A percentile compares a stretch with the other conserved stretches of the same genome.
phyloP scores from a whole-genome alignment of 2,329 filamentous ascomycete species.

The Acrocalymma vagum region DNA sequence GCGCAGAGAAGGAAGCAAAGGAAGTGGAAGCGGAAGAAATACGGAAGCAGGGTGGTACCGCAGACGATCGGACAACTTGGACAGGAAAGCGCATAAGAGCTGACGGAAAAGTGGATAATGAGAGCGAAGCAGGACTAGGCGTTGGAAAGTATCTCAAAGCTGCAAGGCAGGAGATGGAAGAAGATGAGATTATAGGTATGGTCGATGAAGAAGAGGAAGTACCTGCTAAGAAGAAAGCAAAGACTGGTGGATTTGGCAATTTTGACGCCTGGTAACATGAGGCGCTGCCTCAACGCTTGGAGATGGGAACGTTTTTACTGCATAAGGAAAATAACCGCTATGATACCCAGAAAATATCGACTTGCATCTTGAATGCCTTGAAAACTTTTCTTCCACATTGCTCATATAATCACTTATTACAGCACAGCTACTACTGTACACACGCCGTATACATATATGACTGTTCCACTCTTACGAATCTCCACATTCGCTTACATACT shows the following conservation, averaged over 20 bases:
- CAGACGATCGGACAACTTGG: constrained; percentile 93
- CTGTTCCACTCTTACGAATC: no score
- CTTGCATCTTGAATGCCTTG: no score
- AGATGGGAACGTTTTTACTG: no score
- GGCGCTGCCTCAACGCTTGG: no score
- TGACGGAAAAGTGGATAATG: constrained; percentile 66
- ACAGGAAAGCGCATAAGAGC: constrained; percentile 88
- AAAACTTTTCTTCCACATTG: no score
- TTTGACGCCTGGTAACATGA: constrained; percentile 93
- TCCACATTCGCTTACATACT: no score
- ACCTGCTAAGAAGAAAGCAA: constrained; percentile 82
- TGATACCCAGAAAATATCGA: constrained; percentile 9
- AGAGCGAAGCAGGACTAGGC: constrained; percentile 61
- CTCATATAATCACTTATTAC: no score
- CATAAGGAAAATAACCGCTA: no score
- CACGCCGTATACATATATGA: no score
- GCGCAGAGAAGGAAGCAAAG: constrained; percentile 61
- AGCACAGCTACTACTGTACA: no score
- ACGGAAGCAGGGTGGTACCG: constrained; percentile 72
- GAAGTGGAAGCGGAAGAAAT: constrained; percentile 72
- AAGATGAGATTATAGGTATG: constrained; percentile 69
- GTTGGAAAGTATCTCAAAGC: constrained; percentile 86
- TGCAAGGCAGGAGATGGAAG: constrained; percentile 53
- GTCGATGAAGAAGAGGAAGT: constrained; percentile 68
- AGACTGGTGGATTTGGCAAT: constrained; percentile 84